Evolutionary conservation across 139 green algal genomes (phyloP).

Genomic region (Chlorella sp.): DNA sequence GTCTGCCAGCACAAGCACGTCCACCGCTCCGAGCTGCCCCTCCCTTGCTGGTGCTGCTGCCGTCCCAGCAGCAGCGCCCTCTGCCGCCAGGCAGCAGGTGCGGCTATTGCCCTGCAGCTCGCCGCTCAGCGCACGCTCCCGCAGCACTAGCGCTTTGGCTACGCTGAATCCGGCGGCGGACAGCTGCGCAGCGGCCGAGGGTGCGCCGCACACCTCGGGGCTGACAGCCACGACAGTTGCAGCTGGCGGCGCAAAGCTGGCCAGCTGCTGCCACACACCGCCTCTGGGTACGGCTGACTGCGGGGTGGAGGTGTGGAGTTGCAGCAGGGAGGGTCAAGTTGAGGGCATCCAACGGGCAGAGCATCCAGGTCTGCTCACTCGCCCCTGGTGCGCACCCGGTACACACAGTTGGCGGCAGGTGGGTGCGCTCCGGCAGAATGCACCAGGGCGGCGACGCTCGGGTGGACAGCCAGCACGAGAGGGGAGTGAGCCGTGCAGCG

Average conservation of each 20-base stretch:
- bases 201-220: background rate
- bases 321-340: no score
- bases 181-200: background rate
- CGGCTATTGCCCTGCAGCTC: background rate
- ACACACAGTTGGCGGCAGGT: no score
- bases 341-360: no score
- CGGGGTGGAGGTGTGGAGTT: no score
- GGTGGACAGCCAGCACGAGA: no score
- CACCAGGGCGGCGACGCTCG: no score
- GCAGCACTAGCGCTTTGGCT: background rate
- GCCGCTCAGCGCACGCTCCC: background rate
- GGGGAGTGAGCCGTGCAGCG: no score
- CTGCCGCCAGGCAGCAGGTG: conserved; percentile 1
- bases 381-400: no score
- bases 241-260: background rate
- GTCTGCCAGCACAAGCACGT: conserved; percentile 6
- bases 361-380: no score
- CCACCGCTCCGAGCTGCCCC: background rate
- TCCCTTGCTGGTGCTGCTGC: no score
- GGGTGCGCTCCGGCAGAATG: no score
- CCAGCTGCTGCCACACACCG: background rate
- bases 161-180: background rate
- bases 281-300: background rate
- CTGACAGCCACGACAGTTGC: background rate
- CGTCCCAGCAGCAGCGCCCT: background rate